Evolutionary conservation across 2,329 filamentous ascomycete species (phyloP), one percentile per base, ranked within the genome.

Genomic region (Fusarium austroafricanum): DNA sequence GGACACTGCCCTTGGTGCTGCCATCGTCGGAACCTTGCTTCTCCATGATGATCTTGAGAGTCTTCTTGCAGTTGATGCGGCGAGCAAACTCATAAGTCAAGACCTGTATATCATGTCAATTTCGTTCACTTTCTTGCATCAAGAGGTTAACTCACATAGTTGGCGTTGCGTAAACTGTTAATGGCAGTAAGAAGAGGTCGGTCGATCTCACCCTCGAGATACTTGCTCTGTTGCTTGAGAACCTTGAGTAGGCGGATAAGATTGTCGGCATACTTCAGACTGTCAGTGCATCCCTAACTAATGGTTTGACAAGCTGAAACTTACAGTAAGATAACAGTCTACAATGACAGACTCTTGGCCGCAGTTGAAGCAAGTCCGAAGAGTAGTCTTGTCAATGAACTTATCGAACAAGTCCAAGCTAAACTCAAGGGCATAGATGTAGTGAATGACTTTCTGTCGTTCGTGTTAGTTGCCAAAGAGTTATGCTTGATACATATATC

Each of bases 11-110:
- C 38, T 68, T 67, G 47, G 75, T 76, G 45, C 60, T 68, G 23
- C 75, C 75, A 20, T 76, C 73, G 5, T 67, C 45, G n/a, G 75
- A 71, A 26, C 75, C 75, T 58, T 77, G 71, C 63, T 75, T 75
- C 51, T 64, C 59, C 72, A 76, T 74, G 55, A 76, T 67, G 17
- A 42, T 46, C 53, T 70, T 62, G 44, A 73, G 64, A 12, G 61
- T 50, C 29, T 71, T 63, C 47, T 73, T 66, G 52, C 70, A 73
- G 39, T 74, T 65, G 38, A 76, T 51, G 44, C 75, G 75, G 29
- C 75, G 75, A 18, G 52, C 72, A 7, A 77, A 61, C 60, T 77
- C 75, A 52, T 74, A 72, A 6, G 72, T 62, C 39, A 73, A 58
- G 10, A 71, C 68, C 75, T 76, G 23, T 3, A 20, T 31, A 26